Evolutionary conservation across 805 yeast genomes (phyloP), one percentile per base, ranked within the genome.

Genomic region (Cyberlindnera maritima): DNA sequence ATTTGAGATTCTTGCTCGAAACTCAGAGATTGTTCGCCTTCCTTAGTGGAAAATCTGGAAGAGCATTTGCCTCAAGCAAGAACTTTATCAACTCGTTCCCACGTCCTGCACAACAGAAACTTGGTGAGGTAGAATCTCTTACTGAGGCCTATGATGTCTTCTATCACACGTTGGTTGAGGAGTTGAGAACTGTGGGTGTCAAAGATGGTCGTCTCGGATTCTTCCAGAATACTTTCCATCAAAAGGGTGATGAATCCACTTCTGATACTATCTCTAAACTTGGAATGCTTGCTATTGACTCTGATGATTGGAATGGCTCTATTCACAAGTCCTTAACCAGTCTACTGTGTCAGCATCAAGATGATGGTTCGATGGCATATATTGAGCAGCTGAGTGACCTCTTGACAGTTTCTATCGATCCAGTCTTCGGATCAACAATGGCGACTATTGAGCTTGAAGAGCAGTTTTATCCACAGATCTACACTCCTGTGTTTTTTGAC

Each of bases 391-490:
- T 70, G 20, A 60, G 71, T 25, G 73, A 68, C 50, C 42, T 70
- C 3, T 38, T 72, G n/a, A 58, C 71, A 0, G 49, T 72, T 15
- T 46, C 64, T 8, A 57, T 70, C n/a, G 55, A 61, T 11, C 55
- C 58, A 10, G 13, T 5, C 4, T 18, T 4, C 13, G n/a, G 25
- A 34, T 7, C n/a, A 4, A 4, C 13, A 4, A 28, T 28, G 31
- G n/a, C 25, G 2, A 36, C 56, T 1, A 54, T 56, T 2, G 68
- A 68, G 0, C 54, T 70, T 36, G 52, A 56, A 11, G 66, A 64
- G 19, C 43, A 44, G 17, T 63, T 71, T 38, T 71, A 70, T 44
- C 76, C 76, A 0, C 74, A 72, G 44, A 56, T 72, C 2, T 72
- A 65, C 48, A 57, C 71, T 0, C 43, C 56, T 13, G 64, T 66